Evolutionary conservation across 805 yeast genomes (phyloP), one percentile per base, ranked within the genome.

Genomic region (Saturnispora diversa): DNA sequence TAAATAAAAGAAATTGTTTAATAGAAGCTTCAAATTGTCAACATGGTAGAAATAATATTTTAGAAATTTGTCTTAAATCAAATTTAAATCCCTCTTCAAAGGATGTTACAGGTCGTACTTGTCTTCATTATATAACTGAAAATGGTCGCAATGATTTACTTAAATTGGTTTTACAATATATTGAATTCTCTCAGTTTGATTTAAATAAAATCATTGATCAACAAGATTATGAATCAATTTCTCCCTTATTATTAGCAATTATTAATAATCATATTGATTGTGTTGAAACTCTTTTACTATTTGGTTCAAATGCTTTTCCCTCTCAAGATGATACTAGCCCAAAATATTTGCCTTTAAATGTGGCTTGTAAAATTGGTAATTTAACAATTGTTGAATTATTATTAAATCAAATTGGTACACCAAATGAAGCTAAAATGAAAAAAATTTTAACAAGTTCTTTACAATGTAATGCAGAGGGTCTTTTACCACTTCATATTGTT

Each of bases 291-390:
- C 60, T 83, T 23, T 58, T 77, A 2, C 60, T 64, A 21, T 62
- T 70, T 19, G 78, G 77, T 9, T 68, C 74, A 1, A 67, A 65
- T 45, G 70, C 72, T 3, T 65, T 72, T 22, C 74, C 75, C 9
- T 49, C 48, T 6, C 72, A 69, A 45, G 64, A 69, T 31, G 75
- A 71, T 31, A 58, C 65, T 12, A 72, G 68, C 44, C 77, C 81
- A 29, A 81, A 76, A 44, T 84, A 86, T 54, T 63, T 80, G 35
- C 86, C 90, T 0, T 68, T 92, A 35, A 86, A 84, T 53, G 76
- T 83, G 54, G 96, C 97, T 2, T 92, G 97, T 60, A 80, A 82
- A 52, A 74, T 75, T 45, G 96, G 96, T 11, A 77, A 84, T 52
- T 73, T 69, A 46, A 74, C 75, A 37, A 80, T 84, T 8, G 80